A percentile compares a stretch with the other conserved stretches of the same genome.
These are phyloP conservation scores for Kingdonia uniflora DNA, from an alignment of 164 flowering plant species.

Conservation along the genomic window DNA sequence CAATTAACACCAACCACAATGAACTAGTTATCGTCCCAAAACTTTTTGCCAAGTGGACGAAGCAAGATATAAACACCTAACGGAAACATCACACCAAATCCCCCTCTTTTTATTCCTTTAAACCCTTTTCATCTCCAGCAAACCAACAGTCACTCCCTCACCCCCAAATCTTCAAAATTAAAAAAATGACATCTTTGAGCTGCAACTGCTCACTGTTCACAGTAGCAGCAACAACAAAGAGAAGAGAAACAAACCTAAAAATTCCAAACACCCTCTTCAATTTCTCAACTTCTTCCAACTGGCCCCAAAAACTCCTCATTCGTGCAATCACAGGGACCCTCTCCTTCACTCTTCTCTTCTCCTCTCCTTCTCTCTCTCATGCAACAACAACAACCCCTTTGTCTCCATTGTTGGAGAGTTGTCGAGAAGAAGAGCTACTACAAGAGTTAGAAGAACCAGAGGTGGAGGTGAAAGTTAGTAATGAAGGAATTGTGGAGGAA, in stretches of 20 bases:
- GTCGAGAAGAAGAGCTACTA: slow-evolving; percentile 20
- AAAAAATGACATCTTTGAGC: background rate
- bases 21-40: too few relatives aligned
- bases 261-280: background rate
- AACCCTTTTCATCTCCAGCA: too few relatives aligned
- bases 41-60: too few relatives aligned
- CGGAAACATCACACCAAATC: too few relatives aligned
- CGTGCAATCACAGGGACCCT: slow-evolving; percentile 33
- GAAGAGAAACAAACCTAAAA: background rate
- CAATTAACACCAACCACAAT: too few relatives aligned
- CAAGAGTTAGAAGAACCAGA: slow-evolving; percentile 9
- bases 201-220: background rate
- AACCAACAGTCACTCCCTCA: too few relatives aligned
- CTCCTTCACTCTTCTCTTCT: slow-evolving; percentile 32
- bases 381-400: slow-evolving; percentile 5
- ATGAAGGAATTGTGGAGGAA: slow-evolving; percentile 73
- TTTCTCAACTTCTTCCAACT: background rate
- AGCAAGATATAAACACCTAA: too few relatives aligned
- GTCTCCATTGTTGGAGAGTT: slow-evolving; percentile 14
- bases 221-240: background rate
- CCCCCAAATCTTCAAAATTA: too few relatives aligned
- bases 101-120: too few relatives aligned
- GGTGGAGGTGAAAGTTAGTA: slow-evolving; percentile 21
- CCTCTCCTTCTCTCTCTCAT: slow-evolving; percentile 21
- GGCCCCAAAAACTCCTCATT: slow-evolving; percentile 8